Evolutionary conservation across 2,329 filamentous ascomycete genomes (phyloP).

Genomic region (Colletotrichum chrysophilum): DNA sequence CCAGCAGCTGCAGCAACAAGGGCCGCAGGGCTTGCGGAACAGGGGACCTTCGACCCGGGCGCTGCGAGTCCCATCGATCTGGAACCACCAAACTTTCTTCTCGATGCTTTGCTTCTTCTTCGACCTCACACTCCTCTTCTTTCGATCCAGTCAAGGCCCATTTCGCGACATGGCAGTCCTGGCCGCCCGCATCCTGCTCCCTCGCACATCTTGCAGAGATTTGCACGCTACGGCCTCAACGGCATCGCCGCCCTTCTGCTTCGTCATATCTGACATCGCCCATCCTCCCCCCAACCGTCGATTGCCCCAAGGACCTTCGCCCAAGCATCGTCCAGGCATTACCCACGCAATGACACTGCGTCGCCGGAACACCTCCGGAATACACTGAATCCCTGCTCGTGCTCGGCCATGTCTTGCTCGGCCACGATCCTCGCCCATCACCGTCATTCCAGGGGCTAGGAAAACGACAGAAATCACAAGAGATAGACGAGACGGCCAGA

Average conservation of each 20-base stretch:
- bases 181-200: not conserved
- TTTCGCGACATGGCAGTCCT: not conserved
- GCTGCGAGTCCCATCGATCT: conserved; percentile 21
- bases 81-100: not conserved
- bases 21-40: not conserved
- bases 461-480: not conserved
- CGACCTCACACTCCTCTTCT: not conserved
- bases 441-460: not conserved
- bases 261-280: not conserved
- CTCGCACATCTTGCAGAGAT: not conserved
- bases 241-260: not conserved
- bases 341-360: not conserved
- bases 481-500: not conserved
- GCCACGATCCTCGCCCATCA: not conserved
- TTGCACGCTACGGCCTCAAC: not conserved
- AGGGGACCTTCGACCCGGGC: not conserved
- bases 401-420: not conserved
- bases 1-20: not conserved
- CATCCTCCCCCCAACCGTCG: not conserved
- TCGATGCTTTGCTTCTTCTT: not conserved
- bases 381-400: not conserved
- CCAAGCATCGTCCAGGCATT: not conserved
- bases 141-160: not conserved
- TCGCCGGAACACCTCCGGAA: not conserved
- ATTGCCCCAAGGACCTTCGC: not conserved